These are phyloP conservation scores for Aureobasidium sp. DNA, from an alignment of 2,329 filamentous ascomycete species.

Conservation along the genomic window DNA sequence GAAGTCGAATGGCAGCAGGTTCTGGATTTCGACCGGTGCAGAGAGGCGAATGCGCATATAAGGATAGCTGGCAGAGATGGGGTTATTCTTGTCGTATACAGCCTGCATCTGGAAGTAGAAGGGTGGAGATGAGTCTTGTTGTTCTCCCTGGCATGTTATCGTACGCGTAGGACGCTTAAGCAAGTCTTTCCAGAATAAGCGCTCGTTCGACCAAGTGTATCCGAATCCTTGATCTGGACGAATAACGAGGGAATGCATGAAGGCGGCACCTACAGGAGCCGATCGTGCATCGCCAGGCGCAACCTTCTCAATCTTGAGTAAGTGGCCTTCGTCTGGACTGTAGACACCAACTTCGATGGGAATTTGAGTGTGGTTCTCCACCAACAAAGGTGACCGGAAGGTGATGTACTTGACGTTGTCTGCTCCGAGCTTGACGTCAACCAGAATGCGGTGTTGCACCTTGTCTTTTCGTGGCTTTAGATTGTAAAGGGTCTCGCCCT, in stretches of 20 bases:
- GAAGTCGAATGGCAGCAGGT: slow-evolving; percentile 93
- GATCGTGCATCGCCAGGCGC: slow-evolving; percentile 83
- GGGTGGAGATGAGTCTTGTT: slow-evolving; percentile 65
- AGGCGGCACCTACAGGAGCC: slow-evolving; percentile 86
- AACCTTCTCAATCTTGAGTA: slow-evolving; percentile 97
- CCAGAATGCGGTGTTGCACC: slow-evolving; percentile 79
- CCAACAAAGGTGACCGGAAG: slow-evolving; percentile 78
- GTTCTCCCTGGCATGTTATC: slow-evolving; percentile 80
- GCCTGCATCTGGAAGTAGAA: slow-evolving; percentile 98
- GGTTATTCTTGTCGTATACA: slow-evolving; percentile 74
- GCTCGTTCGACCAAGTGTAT: slow-evolving; percentile 88
- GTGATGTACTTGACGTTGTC: slow-evolving; percentile 99
- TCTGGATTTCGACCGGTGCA: slow-evolving; percentile 88
- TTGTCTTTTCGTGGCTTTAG: slow-evolving; percentile 80
- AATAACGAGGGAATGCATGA: slow-evolving; percentile 78
- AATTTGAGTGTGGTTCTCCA: slow-evolving; percentile 96
- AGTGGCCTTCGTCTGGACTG: slow-evolving; percentile 75
- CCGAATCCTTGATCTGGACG: slow-evolving; percentile 94
- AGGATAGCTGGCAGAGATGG: slow-evolving; percentile 75
- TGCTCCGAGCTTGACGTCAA: slow-evolving; percentile 81
- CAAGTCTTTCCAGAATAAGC: slow-evolving; percentile 87
- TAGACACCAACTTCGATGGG: slow-evolving; percentile 90
- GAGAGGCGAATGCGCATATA: slow-evolving; percentile 91
- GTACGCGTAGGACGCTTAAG: slow-evolving; percentile 78
- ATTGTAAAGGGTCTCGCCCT: slow-evolving; percentile 86